Base-by-base conservation (phyloP, 768 basidiomycete species). In the Sistotremastrum suecicum region DNA sequence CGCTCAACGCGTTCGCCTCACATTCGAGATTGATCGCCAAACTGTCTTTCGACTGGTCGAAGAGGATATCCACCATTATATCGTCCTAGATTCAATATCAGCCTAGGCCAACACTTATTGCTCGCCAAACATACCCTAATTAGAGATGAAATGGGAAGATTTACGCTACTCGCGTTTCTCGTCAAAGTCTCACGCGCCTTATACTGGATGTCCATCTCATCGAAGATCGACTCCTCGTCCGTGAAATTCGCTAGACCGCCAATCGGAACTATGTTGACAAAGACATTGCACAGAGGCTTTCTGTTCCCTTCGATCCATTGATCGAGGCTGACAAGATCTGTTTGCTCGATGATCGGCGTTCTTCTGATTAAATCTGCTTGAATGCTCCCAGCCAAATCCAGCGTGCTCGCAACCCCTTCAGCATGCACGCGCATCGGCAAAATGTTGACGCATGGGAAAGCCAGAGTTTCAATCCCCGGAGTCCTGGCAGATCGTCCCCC, bases 391-490 rank as follows among this genome's bases (percentile, higher is more conserved):
- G 67, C 64, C 10, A 64, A 51, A 5, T 58, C 56, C 6, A 66
- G 44, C 3, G 51, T 40, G 43, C 50, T 51, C 5, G 36, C 20
- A 20, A 20, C 36, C 20, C 51, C 34, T 20, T 56, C 45, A 11
- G 48, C 51, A 4, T 52, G 39, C 6, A 69, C 54, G 45, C 58
- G 54, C 41, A 71, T 51, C 29, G 70, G 69, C 12, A 71, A 48
- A 6, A 69, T 59, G 46, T 72, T 71, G 55, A 68, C 59, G 49
- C 67, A 70, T n/a, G 70, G 69, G 11, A 64, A 51, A 3, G 66
- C 66, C n/a, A 72, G 49, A 34, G 55, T 59, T 31, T 63, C 64
- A 20, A 67, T 54, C 12, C 61, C 55, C 29, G 61, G 54, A 20
- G 65, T 37, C 7, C 56, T 40, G 7, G 66, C 63, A 9, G 65